phyloP scores from a whole-genome alignment of 331 rosid species.

The Acacia concinna region DNA sequence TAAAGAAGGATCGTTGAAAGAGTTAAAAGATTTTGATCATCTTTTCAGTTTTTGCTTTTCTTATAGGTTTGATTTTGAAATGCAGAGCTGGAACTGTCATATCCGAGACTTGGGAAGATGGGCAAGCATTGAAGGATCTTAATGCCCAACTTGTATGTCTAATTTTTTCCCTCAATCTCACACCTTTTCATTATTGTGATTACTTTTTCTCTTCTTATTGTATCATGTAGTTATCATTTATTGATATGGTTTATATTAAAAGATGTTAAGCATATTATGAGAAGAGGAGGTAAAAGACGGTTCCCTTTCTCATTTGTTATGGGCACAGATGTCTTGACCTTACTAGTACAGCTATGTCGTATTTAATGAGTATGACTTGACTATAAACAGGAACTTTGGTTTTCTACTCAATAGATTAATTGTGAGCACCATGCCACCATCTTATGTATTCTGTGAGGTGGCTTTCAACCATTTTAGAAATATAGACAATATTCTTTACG shows the following conservation, averaged over 20 bases:
- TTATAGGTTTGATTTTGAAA: conserved; percentile 31
- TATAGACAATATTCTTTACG: background rate
- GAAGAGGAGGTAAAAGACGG: background rate
- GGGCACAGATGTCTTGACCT: background rate
- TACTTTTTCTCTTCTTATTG: conserved; percentile 9
- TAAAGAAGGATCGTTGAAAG: conserved; percentile 28
- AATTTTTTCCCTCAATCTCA: conserved; percentile 17
- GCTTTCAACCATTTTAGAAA: background rate
- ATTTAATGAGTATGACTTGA: background rate
- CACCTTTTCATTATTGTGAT: background rate
- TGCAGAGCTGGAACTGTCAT: conserved; percentile 96
- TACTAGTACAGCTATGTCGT: background rate
- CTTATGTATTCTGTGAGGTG: background rate
- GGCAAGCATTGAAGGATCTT: conserved; percentile 93
- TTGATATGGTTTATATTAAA: conserved; percentile 5
- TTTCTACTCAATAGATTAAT: background rate
- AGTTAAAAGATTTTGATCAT: background rate
- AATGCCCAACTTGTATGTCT: conserved; percentile 84
- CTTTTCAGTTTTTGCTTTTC: conserved; percentile 11
- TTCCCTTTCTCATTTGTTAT: background rate
- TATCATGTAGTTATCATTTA: conserved; percentile 2
- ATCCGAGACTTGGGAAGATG: conserved; percentile 99
- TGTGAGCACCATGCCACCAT: background rate
- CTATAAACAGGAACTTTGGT: background rate
- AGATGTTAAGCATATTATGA: conserved; percentile 11